Evolutionary conservation across 768 basidiomycete genomes (phyloP).

Genomic region (Naganishia friedmannii): DNA sequence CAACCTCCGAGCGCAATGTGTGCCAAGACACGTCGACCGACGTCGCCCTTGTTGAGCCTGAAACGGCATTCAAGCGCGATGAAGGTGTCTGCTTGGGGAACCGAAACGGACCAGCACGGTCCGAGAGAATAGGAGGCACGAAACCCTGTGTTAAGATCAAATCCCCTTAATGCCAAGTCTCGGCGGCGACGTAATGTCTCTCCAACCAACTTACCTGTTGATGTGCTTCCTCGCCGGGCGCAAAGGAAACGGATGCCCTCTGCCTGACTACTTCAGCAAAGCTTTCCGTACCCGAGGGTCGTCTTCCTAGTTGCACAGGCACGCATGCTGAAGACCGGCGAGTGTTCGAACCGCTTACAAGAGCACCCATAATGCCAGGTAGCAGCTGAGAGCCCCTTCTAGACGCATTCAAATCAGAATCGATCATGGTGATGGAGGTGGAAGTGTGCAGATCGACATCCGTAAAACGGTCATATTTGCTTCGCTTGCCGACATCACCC

Average conservation of each 20-base stretch:
- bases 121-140: too few relatives aligned
- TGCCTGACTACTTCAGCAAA: neutral
- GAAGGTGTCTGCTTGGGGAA: too few relatives aligned
- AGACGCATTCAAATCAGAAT: constrained; percentile 1
- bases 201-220: neutral
- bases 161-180: too few relatives aligned
- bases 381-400: neutral
- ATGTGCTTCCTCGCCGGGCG: neutral
- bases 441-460: neutral
- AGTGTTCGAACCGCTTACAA: neutral
- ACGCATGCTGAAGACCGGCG: neutral
- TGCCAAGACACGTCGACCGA: too few relatives aligned
- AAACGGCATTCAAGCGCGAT: too few relatives aligned
- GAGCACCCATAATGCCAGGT: neutral
- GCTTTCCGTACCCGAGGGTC: neutral
- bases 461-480: neutral
- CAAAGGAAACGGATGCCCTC: neutral
- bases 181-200: too few relatives aligned
- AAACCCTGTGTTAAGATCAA: too few relatives aligned
- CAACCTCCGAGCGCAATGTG: too few relatives aligned
- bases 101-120: too few relatives aligned
- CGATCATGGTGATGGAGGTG: neutral
- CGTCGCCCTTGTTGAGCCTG: too few relatives aligned
- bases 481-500: neutral
- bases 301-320: neutral